These are phyloP conservation scores for Tremellales sp. DNA, from an alignment of 1,284 basidiomycete genomes.

Conservation along the genomic window DNA sequence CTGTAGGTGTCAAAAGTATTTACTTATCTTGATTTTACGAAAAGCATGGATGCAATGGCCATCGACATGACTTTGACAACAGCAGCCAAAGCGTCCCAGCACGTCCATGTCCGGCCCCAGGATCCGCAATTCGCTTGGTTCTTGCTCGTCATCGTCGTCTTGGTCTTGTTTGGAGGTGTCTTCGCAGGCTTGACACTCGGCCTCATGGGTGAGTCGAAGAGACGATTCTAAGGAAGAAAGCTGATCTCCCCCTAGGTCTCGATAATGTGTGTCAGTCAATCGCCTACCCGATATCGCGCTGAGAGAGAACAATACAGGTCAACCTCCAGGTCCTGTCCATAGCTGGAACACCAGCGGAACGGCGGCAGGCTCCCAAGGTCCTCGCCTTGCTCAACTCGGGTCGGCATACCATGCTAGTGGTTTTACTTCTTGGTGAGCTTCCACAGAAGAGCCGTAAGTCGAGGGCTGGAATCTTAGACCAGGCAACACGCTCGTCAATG, in stretches of 20 bases:
- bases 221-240: constrained; percentile 18
- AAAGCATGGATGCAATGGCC: no score
- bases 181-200: constrained; percentile 54
- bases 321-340: constrained; percentile 47
- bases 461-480: background rate
- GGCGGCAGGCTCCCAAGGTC: constrained; percentile 49
- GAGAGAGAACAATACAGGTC: constrained; percentile 26
- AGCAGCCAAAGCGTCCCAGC: no score
- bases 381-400: constrained; percentile 48
- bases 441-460: no score
- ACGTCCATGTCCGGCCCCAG: constrained; percentile 35
- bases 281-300: no score
- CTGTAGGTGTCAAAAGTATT: no score
- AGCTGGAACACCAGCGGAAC: constrained; percentile 48
- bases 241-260: background rate
- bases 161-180: constrained; percentile 48
- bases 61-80: no score
- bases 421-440: constrained; percentile 46
- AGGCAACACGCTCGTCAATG: constrained; percentile 53
- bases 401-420: constrained; percentile 49
- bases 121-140: constrained; percentile 35
- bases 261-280: no score
- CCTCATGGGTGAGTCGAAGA: constrained; percentile 53
- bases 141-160: constrained; percentile 23
- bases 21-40: no score